These are phyloP conservation scores for Aspergillus persii DNA, from an alignment of 2,329 filamentous ascomycete species.

Conservation along the genomic window DNA sequence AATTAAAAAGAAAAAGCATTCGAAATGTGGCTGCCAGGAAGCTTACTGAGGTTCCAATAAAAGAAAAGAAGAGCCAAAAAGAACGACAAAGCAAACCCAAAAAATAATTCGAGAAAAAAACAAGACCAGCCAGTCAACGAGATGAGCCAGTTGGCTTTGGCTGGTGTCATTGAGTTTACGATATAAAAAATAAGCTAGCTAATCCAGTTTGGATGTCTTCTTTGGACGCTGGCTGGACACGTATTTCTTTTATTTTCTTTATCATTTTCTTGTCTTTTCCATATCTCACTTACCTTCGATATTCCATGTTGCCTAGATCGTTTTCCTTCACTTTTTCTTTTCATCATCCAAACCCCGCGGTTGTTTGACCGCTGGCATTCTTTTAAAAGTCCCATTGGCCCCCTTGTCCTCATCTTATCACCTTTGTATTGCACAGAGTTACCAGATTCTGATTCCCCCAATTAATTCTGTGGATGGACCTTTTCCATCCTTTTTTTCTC, in stretches of 20 bases:
- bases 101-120: not conserved
- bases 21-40: conserved; percentile 3
- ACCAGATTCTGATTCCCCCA: conserved; percentile 1
- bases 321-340: conserved; percentile 7
- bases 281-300: conserved; percentile 9
- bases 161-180: conserved; percentile 11
- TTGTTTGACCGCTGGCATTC: not conserved
- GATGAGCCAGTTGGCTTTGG: conserved; percentile 17
- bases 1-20: conserved; percentile 24
- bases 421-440: conserved; percentile 5
- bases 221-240: conserved; percentile 19
- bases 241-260: conserved; percentile 24
- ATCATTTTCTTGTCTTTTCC: conserved; percentile 11
- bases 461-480: conserved; percentile 1
- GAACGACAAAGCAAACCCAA: not conserved
- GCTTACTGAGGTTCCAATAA: not conserved
- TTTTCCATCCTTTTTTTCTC: not conserved
- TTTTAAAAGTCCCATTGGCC: conserved; percentile 6
- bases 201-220: conserved; percentile 16
- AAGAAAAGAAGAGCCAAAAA: conserved; percentile 7
- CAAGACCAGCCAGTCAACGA: conserved; percentile 17
- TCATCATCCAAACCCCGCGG: conserved; percentile 1
- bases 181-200: conserved; percentile 18
- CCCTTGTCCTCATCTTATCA: not conserved
- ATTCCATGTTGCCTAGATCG: conserved; percentile 12